Percentiles rank a stretch among this genome's conserved stretches.
These are phyloP conservation scores for Botrytis tulipae DNA, from an alignment of 2,329 filamentous ascomycete genomes.

Conservation along the genomic window DNA sequence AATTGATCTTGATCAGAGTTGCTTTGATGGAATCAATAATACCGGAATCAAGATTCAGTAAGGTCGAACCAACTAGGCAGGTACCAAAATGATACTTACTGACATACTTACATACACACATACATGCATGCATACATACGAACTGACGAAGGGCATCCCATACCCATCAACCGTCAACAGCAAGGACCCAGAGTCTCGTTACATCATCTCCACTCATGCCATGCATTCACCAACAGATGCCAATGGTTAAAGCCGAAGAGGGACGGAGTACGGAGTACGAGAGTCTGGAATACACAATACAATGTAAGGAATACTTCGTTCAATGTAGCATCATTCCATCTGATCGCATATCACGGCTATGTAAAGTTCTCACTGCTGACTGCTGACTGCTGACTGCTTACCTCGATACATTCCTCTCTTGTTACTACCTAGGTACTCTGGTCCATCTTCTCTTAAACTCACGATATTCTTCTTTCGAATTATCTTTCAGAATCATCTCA, in stretches of 20 bases:
- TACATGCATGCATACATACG: too few relatives aligned
- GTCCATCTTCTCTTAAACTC: neutral
- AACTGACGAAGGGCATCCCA: neutral
- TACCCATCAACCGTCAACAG: neutral
- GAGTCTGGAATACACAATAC: neutral
- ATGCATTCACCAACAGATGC: neutral
- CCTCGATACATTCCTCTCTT: neutral
- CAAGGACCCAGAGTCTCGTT: neutral
- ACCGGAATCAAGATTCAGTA: neutral
- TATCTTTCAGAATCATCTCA: neutral
- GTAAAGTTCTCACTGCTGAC: neutral
- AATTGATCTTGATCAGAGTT: neutral
- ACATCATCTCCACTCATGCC: neutral
- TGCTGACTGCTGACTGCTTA: neutral
- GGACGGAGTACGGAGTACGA: too few relatives aligned
- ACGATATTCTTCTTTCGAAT: neutral
- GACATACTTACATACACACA: too few relatives aligned
- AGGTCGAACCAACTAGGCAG: neutral
- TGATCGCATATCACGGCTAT: neutral
- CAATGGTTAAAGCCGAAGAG: neutral
- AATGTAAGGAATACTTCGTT: neutral
- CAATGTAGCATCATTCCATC: neutral
- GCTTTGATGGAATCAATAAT: neutral
- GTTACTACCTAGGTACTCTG: neutral
- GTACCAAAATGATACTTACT: neutral